Base-by-base conservation (phyloP, 805 yeast species). In the Jamesozyma hellenica region DNA sequence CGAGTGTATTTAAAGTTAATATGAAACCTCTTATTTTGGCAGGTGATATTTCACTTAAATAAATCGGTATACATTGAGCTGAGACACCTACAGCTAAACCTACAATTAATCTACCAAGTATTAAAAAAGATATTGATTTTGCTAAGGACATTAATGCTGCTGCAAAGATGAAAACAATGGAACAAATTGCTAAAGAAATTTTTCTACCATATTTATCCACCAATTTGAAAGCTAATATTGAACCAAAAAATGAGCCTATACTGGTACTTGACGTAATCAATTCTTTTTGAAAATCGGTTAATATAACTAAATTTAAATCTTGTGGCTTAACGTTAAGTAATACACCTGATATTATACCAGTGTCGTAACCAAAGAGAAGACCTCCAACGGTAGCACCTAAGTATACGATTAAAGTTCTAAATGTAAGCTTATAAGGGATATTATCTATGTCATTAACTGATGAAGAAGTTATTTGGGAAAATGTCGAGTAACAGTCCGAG, bases 21-120 rank as follows among this genome's bases (percentile, higher is more conserved):
- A 66, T 49, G 3, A 58, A 52, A 2, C 72, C 71, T 47, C 72
- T 58, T 10, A 55, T 52, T 17, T 50, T 56, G 3, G 68, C 56
- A 2, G 74, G 72, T 3, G 72, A 63, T 21, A 73, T 60, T 51
- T 75, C 82, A 18, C 77, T 68, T 12, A 75, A 61, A 51, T 71
- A 75, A 12, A 74, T 66, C 0, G 81, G 90, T 3, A 78, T 75
- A 31, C 78, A 66, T 49, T 80, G 82, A 0, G 87, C 73, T 5
- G 82, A 79, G 21, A 73, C 71, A 13, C 92, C 92, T 18, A 82
- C 77, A 8, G 82, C 86, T 19, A 79, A 51, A n/a, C 88, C 88
- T 13, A 82, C 72, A 26, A 77, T 56, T 25, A 74, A 67, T 42
- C 90, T 66, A 1, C 90, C 90, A 36, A 65, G 47, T 27, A 68